phyloP scores from a whole-genome alignment of 176 grass and related monocot species.

The Juncus effusus region DNA sequence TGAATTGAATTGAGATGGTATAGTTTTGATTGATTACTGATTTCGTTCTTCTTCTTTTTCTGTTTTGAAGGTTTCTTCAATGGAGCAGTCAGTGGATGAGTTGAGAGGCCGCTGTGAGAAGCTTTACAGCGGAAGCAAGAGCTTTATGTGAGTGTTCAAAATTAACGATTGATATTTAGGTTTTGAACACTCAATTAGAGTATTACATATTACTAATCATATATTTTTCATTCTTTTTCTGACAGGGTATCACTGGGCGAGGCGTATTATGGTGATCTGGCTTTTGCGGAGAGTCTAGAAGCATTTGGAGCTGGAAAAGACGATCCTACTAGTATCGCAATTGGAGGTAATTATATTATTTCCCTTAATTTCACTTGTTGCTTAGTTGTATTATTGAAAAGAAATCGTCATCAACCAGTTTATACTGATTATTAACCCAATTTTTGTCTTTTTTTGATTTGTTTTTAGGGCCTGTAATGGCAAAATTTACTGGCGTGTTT shows the following conservation, averaged over 20 bases:
- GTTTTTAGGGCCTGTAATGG: conserved; percentile 84
- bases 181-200: no score
- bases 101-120: conserved; percentile 26
- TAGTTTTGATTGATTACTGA: neutral
- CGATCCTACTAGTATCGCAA: conserved; percentile 92
- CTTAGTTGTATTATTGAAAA: neutral
- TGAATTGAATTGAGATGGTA: neutral
- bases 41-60: conserved; percentile 11
- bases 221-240: conserved; percentile 28
- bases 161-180: no score
- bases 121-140: conserved; percentile 20
- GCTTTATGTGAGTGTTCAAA: conserved; percentile 13
- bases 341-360: conserved; percentile 71
- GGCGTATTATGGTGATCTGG: conserved; percentile 90
- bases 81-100: conserved; percentile 20
- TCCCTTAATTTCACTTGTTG: conserved; percentile 12
- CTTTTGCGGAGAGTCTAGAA: conserved; percentile 96
- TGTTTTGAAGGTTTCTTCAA: conserved; percentile 24
- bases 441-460: conserved; percentile 19
- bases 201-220: no score
- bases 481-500: conserved; percentile 91
- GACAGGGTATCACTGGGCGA: conserved; percentile 84
- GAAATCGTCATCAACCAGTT: no score
- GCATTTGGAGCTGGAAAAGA: conserved; percentile 94
- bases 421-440: no score